Base-by-base conservation (phyloP, 2,329 filamentous ascomycete species). In the Lachnellula arida region DNA sequence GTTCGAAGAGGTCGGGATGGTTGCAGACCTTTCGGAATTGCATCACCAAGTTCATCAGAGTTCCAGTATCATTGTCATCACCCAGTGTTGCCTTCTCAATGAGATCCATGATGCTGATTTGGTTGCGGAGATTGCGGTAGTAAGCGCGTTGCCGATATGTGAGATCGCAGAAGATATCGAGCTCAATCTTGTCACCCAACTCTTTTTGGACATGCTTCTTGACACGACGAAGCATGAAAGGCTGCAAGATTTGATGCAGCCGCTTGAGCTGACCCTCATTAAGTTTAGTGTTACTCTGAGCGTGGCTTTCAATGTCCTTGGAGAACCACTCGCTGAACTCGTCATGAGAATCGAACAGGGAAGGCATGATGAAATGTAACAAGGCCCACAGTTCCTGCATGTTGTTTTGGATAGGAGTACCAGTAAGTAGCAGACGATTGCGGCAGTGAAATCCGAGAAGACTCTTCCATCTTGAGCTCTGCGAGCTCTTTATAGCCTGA, bases 191-290 rank as follows among this genome's bases (percentile, higher is more conserved):
- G 82, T 99, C 94, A 47, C 94, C 94, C 49, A 99, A 84, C 72
- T 99, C 94, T 73, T 97, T 97, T 72, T 99, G 94, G 49, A 99
- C 94, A 72, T 99, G 93, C 77, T 97, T 97, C 85, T 99, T 99
- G 74, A 99, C 91, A 83, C 94, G 93, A 66, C 94, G 90, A 71
- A 99, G 84, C 94, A 99, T 99, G 78, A 99, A 99, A 0, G 94
- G 94, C 76, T 99, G 97, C 63, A 99, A 76, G 65, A 99, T 99
- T 92, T 97, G 96, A 73, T 99, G 94, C 65, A 99, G 77, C 75
- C 94, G 90, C 75, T 91, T 91, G 51, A 99, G 85, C 75, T 99
- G 94, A 69, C 97, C 93, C 71, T 99, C 94, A 68, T 99, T 99
- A 57, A 99, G 86, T 72, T 97, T 97, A n/a, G 93, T 97, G 70